Evolutionary conservation across 2,329 filamentous ascomycete species (phyloP), one percentile per base, ranked within the genome.

Genomic region (Diplodia sapinea): DNA sequence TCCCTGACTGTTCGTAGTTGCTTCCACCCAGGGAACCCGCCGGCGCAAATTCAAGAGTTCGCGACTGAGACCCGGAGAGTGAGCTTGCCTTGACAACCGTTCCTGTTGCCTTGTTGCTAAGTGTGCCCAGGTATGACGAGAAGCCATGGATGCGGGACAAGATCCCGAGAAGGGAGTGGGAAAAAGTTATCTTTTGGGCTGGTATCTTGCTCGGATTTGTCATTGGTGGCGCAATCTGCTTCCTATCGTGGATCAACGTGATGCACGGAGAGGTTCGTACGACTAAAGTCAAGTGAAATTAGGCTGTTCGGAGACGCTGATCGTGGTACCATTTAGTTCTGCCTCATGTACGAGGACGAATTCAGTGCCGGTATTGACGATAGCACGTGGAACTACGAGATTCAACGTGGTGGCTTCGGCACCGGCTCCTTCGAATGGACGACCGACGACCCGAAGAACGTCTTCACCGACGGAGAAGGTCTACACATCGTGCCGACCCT

Each of bases 381-480:
- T 15, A 72, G 74, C 55, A 72, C 83, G n/a, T 86, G 84, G 84
- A 79, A 79, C 13, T 80, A 82, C 68, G 82, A 85, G 70, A 79
- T 84, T 29, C 79, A 83, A 72, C 74, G 81, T 63, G 77, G 77
- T 54, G 75, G 75, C 59, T 80, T 75, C 69, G 75, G 82, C 65
- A 82, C 79, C 13, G 83, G 83, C 20, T 78, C 81, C 36, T 86
- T 86, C 71, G 62, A 86, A 76, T 85, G 83, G 84, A 85, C 84
- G 0, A 86, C 84, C 11, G 76, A 74, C 2, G 83, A 85, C 69
- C 69, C 75, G 1, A 73, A 73, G 64, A 86, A 86, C 72, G 75
- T 81, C 12, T 86, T 82, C 72, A 77, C 82, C 51, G 82, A 85
- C 70, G 73, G 70, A 0, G 74, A 80, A 31, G 83, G 83, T 20